These are phyloP conservation scores for Suillus sp. DNA, from an alignment of 768 basidiomycete species.

Conservation along the genomic window DNA sequence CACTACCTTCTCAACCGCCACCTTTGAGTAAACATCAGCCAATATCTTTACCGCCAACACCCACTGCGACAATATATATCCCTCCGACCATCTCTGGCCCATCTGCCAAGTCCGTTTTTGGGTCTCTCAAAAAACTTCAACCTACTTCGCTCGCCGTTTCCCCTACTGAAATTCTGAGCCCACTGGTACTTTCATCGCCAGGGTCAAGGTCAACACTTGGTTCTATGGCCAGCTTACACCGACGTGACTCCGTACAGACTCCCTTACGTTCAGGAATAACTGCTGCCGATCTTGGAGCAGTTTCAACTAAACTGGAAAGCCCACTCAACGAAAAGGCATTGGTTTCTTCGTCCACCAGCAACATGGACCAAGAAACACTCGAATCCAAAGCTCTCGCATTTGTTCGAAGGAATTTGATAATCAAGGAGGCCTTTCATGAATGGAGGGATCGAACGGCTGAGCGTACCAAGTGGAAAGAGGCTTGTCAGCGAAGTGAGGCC, in stretches of 20 bases:
- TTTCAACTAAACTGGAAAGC: slow-evolving; percentile 10
- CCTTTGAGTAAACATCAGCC: slow-evolving; percentile 31
- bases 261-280: slow-evolving; percentile 25
- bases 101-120: slow-evolving; percentile 24
- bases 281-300: slow-evolving; percentile 16
- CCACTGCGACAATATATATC: slow-evolving; percentile 25
- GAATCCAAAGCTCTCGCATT: slow-evolving; percentile 47
- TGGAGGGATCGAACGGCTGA: slow-evolving; percentile 53
- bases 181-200: slow-evolving; percentile 32
- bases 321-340: slow-evolving; percentile 13
- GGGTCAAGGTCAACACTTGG: slow-evolving; percentile 14
- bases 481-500: slow-evolving; percentile 57
- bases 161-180: slow-evolving; percentile 34
- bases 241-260: slow-evolving; percentile 28
- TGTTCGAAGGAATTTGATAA: slow-evolving; percentile 38
- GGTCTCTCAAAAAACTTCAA: slow-evolving; percentile 29
- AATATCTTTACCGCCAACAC: slow-evolving; percentile 37
- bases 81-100: slow-evolving; percentile 17
- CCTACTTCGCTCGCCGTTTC: slow-evolving; percentile 23
- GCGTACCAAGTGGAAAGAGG: slow-evolving; percentile 60
- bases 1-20: slow-evolving; percentile 27
- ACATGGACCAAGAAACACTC: slow-evolving; percentile 29
- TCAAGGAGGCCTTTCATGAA: slow-evolving; percentile 43
- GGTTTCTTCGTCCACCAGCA: neutral
- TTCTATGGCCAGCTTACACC: slow-evolving; percentile 22